These are phyloP conservation scores for Neonectria punicea DNA, from an alignment of 2,329 filamentous ascomycete genomes.

Conservation along the genomic window DNA sequence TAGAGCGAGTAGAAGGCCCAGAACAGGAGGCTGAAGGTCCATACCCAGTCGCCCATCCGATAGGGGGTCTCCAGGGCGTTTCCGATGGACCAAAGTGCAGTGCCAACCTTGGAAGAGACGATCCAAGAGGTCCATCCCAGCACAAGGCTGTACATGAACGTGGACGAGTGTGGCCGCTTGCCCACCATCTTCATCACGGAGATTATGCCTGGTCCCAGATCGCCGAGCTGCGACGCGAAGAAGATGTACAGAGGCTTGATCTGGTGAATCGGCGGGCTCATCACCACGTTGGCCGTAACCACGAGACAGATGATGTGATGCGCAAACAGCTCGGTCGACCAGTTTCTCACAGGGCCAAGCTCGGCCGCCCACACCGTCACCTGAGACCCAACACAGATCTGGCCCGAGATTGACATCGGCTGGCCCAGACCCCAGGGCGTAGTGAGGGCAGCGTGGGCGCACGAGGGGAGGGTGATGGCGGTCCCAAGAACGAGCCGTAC, in stretches of 20 bases:
- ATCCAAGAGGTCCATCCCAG: conserved; percentile 28
- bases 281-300: conserved; percentile 33
- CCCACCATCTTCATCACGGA: conserved; percentile 35
- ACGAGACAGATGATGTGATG: conserved; percentile 41
- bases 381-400: conserved; percentile 41
- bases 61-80: conserved; percentile 35
- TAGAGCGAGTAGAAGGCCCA: conserved; percentile 37
- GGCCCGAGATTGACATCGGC: conserved; percentile 31
- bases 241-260: conserved; percentile 42
- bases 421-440: conserved; percentile 37
- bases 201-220: conserved; percentile 34
- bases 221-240: conserved; percentile 40
- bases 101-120: conserved; percentile 26
- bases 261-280: conserved; percentile 38
- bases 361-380: conserved; percentile 38
- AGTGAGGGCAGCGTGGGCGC: conserved; percentile 27
- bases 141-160: conserved; percentile 26
- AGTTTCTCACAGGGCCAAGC: conserved; percentile 24
- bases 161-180: conserved; percentile 24
- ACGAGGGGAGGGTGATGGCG: conserved; percentile 14
- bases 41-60: conserved; percentile 35
- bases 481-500: conserved; percentile 34
- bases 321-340: conserved; percentile 35
- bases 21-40: conserved; percentile 33
- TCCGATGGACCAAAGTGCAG: conserved; percentile 32